A percentile compares a stretch with the other conserved stretches of the same genome.
Evolutionary conservation across 345 rosid species (phyloP).

Genomic region (Balakata baccata): DNA sequence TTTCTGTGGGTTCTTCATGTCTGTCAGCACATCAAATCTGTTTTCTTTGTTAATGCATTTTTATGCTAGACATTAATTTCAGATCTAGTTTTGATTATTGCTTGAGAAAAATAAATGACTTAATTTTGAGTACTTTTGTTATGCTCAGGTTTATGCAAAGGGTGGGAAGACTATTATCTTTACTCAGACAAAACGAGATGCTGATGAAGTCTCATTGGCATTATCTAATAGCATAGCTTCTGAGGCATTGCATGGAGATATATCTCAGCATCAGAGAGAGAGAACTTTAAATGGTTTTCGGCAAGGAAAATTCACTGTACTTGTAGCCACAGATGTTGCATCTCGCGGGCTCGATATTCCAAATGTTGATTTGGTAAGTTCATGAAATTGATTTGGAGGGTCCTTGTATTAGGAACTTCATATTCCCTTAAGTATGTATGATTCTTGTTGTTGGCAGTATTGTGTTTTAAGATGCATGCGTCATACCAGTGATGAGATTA

Average conservation of each 20-base stretch:
- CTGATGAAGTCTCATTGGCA: conserved; percentile 86
- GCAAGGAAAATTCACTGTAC: conserved; percentile 95
- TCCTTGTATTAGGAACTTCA: background rate
- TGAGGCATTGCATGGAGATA: conserved; percentile 97
- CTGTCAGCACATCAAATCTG: no score
- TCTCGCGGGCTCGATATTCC: conserved; percentile 99
- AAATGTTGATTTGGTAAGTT: conserved; percentile 83
- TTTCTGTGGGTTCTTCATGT: no score
- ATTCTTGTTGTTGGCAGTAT: background rate
- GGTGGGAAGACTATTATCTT: conserved; percentile 97
- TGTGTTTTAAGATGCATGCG: background rate
- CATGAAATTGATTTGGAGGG: background rate
- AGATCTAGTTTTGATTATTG: background rate
- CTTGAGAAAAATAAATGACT: background rate
- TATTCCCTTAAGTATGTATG: background rate
- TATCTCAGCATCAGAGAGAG: conserved; percentile 98
- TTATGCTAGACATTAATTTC: no score
- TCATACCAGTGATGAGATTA: background rate
- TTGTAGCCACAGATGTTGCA: conserved; percentile 98
- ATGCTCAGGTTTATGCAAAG: conserved; percentile 78
- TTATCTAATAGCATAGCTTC: conserved; percentile 80
- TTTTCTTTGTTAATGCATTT: no score
- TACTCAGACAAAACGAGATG: conserved; percentile 92
- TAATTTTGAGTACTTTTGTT: background rate
- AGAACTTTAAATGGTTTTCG: conserved; percentile 89